phyloP scores from a whole-genome alignment of 108 stramenopile species.

The Pseudonitzschia delicatissima region DNA sequence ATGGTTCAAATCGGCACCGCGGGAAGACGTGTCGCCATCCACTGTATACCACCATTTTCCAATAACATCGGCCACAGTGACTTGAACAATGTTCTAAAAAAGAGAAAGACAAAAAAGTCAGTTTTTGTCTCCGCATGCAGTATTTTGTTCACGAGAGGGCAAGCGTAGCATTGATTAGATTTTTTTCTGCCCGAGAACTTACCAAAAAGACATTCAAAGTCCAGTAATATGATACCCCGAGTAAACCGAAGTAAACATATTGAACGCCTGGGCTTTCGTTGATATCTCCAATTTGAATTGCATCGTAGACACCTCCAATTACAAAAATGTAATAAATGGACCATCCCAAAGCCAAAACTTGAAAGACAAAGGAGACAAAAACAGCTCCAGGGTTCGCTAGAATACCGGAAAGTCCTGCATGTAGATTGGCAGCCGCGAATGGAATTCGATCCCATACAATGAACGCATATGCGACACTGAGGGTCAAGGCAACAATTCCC shows the following conservation, averaged over 20 bases:
- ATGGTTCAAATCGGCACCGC: conserved; percentile 30
- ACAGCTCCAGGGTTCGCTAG: conserved; percentile 61
- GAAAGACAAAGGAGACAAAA: conserved; percentile 63
- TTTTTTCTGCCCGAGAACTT: conserved; percentile 17
- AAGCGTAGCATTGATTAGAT: background rate
- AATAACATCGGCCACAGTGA: conserved; percentile 81
- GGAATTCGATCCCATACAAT: conserved; percentile 81
- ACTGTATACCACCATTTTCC: conserved; percentile 87
- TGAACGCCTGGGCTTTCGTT: conserved; percentile 13
- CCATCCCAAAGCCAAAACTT: conserved; percentile 63
- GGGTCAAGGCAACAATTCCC: conserved; percentile 71
- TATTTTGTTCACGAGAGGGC: background rate
- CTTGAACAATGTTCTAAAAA: conserved; percentile 81
- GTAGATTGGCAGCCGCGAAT: conserved; percentile 72
- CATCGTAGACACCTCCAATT: conserved; percentile 73
- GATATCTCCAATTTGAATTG: conserved; percentile 52
- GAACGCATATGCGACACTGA: conserved; percentile 74
- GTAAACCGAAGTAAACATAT: conserved; percentile 30
- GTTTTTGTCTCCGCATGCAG: background rate
- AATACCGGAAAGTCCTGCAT: conserved; percentile 58
- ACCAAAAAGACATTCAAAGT: conserved; percentile 80
- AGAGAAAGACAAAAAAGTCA: background rate
- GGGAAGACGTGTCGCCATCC: conserved; percentile 19
- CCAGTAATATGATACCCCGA: conserved; percentile 82
- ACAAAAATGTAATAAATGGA: conserved; percentile 72